These are phyloP conservation scores for Teunomyces stri DNA, from an alignment of 805 yeast genomes.

Conservation along the genomic window DNA sequence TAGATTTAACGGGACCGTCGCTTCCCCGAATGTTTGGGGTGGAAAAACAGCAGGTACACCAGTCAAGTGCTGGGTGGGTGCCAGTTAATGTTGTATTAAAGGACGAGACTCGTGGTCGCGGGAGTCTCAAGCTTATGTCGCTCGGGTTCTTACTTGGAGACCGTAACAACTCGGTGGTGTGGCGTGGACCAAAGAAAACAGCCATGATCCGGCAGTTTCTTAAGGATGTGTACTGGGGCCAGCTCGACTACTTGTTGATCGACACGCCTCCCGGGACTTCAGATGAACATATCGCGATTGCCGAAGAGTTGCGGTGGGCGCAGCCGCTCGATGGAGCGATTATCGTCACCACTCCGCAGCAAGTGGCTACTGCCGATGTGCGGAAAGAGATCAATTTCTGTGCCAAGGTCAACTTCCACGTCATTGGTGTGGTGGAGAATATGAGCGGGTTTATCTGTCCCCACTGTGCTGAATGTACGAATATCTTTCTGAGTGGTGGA, in stretches of 20 bases:
- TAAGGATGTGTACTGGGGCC: conserved; percentile 88
- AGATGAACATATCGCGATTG: conserved; percentile 96
- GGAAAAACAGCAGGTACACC: conserved; percentile 76
- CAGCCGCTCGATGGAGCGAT: conserved; percentile 84
- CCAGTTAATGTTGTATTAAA: conserved; percentile 58
- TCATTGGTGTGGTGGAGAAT: conserved; percentile 88
- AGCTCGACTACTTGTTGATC: conserved; percentile 71
- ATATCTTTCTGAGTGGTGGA: conserved; percentile 92
- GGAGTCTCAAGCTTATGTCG: conserved; percentile 66
- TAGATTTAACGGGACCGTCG: conserved; percentile 96
- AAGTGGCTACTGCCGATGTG: conserved; percentile 91
- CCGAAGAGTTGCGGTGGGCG: conserved; percentile 76
- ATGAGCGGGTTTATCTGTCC: conserved; percentile 98
- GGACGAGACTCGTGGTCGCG: conserved; percentile 25
- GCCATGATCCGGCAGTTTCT: conserved; percentile 96
- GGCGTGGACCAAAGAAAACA: conserved; percentile 98
- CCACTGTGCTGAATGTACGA: conserved; percentile 85
- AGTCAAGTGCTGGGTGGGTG: conserved; percentile 83
- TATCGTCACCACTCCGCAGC: conserved; percentile 94
- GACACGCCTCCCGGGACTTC: conserved; percentile 99
- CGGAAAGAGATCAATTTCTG: conserved; percentile 92
- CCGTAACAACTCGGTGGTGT: conserved; percentile 87
- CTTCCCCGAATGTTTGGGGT: conserved; percentile 95
- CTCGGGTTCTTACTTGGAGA: conserved; percentile 82
- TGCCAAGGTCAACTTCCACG: conserved; percentile 71